Base-by-base conservation (phyloP, 2,329 filamentous ascomycete genomes). In the Balansia obtecta region DNA sequence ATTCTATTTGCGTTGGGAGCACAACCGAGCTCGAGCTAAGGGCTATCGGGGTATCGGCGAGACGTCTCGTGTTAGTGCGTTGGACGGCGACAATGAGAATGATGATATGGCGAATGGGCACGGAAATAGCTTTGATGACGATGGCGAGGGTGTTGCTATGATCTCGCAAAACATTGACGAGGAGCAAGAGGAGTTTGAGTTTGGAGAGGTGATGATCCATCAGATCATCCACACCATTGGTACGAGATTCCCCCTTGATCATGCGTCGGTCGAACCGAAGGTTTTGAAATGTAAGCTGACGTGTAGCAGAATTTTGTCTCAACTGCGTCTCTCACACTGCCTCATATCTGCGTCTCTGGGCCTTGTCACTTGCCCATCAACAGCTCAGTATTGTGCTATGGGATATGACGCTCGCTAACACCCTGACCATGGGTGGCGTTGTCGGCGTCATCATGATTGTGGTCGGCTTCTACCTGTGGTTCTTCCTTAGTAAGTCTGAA, bases 271-370 rank as follows among this genome's bases (percentile, higher is more conserved):
- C 20, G 18, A 18, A 15, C 10, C 2, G 1, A n/a, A 58, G 18
- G 15, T 12, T 37, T 41, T 12, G 10, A 32, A n/a, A 4, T 9
- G 30, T 18, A 20, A 38, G 27, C 65, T 72, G 64, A 72, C 54
- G 33, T 13, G 27, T 8, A 50, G 4, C 58, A 89, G 88, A 98
- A 77, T 98, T 98, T 74, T 98, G 93, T 66, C 78, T 98, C 60
- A 98, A 98, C 76, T 97, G 91, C 68, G 91, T 98, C 55, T 98
- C 93, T 32, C 93, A 98, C 71, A 98, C 94, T 4, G 93, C 93
- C 4, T 98, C 93, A 1, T 98, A 98, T 70, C 85, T 98, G 45
- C 93, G 93, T 75, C 86, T 98, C 43, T 98, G 93, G 93, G 93
- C 93, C 33, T 70, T 98, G 60, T 98, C 93, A 2, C 83, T 98